These are phyloP conservation scores for Coniella lustricola DNA, from an alignment of 2,329 filamentous ascomycete genomes.

Conservation along the genomic window DNA sequence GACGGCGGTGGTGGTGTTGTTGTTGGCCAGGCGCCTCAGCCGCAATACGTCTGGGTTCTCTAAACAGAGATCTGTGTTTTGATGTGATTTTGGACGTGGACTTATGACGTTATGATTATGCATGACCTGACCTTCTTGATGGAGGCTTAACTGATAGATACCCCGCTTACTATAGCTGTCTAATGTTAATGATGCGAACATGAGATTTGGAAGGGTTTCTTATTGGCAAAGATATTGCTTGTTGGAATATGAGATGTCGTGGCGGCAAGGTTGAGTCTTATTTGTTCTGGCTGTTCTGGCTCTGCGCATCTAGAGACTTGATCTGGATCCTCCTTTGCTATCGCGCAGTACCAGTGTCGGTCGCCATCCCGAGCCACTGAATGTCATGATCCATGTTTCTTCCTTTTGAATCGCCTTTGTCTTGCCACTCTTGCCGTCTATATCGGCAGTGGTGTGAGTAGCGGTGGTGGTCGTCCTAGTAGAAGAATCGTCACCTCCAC, in stretches of 20 bases:
- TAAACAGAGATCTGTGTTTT: too few species aligned
- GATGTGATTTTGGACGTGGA: too few species aligned
- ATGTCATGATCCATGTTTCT: slow-evolving; percentile 1
- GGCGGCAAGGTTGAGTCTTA: too few species aligned
- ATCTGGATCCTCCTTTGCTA: background rate
- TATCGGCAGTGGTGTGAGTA: background rate
- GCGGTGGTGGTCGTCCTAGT: too few species aligned
- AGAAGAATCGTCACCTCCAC: too few species aligned
- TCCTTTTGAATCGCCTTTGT: background rate
- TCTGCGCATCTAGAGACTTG: too few species aligned
- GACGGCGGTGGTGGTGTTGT: background rate
- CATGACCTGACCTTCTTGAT: background rate
- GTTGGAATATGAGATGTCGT: background rate
- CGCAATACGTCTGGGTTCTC: background rate
- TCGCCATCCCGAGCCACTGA: background rate
- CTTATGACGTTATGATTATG: too few species aligned
- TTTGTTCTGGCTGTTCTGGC: too few species aligned
- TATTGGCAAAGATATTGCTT: background rate
- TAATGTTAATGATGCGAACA: too few species aligned
- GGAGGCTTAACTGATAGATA: too few species aligned
- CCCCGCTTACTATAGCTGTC: too few species aligned
- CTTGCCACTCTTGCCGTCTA: background rate
- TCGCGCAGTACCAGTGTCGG: background rate
- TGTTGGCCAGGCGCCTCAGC: background rate
- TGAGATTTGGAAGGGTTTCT: too few species aligned